Base-by-base conservation (phyloP, 495 filamentous ascomycete species). In the Penicillium lividum region DNA sequence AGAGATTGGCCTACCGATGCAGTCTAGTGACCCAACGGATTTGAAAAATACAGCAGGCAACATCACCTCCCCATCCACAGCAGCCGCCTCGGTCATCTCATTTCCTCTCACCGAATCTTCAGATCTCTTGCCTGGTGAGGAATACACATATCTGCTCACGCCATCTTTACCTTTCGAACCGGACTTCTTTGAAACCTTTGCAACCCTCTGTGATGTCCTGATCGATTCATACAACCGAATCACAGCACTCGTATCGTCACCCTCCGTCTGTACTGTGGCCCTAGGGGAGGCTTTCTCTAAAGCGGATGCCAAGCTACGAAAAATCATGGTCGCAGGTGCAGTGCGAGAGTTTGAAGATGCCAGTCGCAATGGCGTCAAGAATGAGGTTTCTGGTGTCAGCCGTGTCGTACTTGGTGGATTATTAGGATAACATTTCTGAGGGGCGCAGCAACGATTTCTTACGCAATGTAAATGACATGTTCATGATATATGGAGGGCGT, bases 151-250 rank as follows among this genome's bases (percentile, higher is more conserved):
- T 71, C 84, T 99, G 6, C 77, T 94, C 1, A 98, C 92, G 5
- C 95, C 95, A 0, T 87, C 86, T n/a, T 76, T 98, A 51, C 94
- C 94, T 0, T 99, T 99, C 66, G 94, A 98, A 50, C 93, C 93
- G 9, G 94, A 99, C 72, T 99, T 96, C 67, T 95, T 92, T 70
- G 91, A 96, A 74, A 95, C 91, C 0, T 98, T 98, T 72, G 89
- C 92, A n/a, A 97, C 94, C 8, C 78, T 99, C 27, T 98, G 94
- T 74, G 95, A 99, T 71, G 90, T 95, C 3, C 74, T 99, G 56
- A 95, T 97, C 61, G 94, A 98, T 64, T 90, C 86, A 64, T 99
- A 99, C 73, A 85, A 86, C 49, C 82, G 86, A 33, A 84, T 98
- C 22, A 76, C 93, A 66, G 76, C 73, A 22, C 77, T 98, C 49